Base-by-base conservation (phyloP, 1,284 basidiomycete species). In the Abortiporus biennis region DNA sequence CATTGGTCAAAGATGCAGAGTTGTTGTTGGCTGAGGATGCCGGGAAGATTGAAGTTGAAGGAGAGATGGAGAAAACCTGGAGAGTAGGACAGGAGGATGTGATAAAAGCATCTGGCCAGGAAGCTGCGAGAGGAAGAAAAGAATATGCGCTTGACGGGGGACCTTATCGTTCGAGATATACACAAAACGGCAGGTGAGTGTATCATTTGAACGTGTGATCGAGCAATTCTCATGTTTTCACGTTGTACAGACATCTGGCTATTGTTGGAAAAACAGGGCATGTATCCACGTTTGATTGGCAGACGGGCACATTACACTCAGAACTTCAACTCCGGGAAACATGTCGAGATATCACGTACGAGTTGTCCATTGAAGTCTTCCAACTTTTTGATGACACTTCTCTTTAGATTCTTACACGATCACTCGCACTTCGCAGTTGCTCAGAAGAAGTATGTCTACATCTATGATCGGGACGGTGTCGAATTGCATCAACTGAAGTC, bases 211-310 rank as follows among this genome's bases (percentile, higher is more conserved):
- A 37, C 19, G 12, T 23, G 4, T 23, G 4, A 17, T 22, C 19
- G 34, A 8, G n/a, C n/a, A n/a, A n/a, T 15, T 38, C 20, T 21
- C 29, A 35, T 30, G n/a, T 27, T 19, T 4, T 23, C 27, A 3
- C 21, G 1, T 13, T 37, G 12, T 30, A 1, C 22, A 90, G 92
- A 58, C 85, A 93, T 62, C 61, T 95, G 40, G 92, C 89, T 0
- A 80, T 96, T 49, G 87, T 78, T 1, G 92, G 92, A 3, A 72
- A 74, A 15, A 76, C 74, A 43, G 94, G 95, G 0, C 92, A 97
- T 64, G 78, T 94, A n/a, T 90, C 92, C 1, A 91, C 92, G 0
- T 95, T 97, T 55, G 93, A 98, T 62, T 95, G 92, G 91, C 85
- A 92, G 61, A 81, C 87, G 0, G 92, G 92, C 0, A 82, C 80